phyloP scores from a whole-genome alignment of 1,284 basidiomycete genomes.

The Malassezia nana region DNA sequence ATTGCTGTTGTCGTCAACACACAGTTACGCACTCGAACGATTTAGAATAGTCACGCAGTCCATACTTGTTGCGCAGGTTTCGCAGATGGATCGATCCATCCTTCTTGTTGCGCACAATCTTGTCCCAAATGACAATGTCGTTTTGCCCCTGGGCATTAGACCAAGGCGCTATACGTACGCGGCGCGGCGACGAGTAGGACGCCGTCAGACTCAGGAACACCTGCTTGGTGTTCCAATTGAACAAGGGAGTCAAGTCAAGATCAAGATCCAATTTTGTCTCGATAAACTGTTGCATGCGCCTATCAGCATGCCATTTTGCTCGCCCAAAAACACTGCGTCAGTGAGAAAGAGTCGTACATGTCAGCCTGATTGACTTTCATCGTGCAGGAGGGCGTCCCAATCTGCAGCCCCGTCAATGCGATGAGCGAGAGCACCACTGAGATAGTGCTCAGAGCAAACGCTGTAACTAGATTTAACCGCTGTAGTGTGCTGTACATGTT shows the following conservation, averaged over 20 bases:
- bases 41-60: constrained; percentile 64
- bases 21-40: constrained; percentile 62
- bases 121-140: constrained; percentile 80
- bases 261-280: constrained; percentile 25
- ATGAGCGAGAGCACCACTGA: constrained; percentile 54
- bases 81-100: constrained; percentile 61
- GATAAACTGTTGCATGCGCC: constrained; percentile 34
- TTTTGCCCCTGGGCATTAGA: constrained; percentile 58
- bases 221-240: constrained; percentile 91
- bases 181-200: constrained; percentile 22
- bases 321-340: constrained; percentile 17
- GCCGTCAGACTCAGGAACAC: constrained; percentile 57
- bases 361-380: constrained; percentile 59
- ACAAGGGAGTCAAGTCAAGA: constrained; percentile 66
- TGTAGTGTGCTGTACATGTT: constrained; percentile 52
- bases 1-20: constrained; percentile 19
- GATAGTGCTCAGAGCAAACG: constrained; percentile 55
- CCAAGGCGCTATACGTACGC: constrained; percentile 19
- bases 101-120: constrained; percentile 66
- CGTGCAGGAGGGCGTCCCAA: constrained; percentile 52
- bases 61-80: constrained; percentile 68
- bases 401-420: constrained; percentile 24
- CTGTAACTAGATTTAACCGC: constrained; percentile 62
- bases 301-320: constrained; percentile 32
- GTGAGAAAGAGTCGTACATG: constrained; percentile 51